Conservation (phyloP, 2,329 filamentous ascomycete genomes). For the Ophiocordyceps camponoti-floridani region DNA sequence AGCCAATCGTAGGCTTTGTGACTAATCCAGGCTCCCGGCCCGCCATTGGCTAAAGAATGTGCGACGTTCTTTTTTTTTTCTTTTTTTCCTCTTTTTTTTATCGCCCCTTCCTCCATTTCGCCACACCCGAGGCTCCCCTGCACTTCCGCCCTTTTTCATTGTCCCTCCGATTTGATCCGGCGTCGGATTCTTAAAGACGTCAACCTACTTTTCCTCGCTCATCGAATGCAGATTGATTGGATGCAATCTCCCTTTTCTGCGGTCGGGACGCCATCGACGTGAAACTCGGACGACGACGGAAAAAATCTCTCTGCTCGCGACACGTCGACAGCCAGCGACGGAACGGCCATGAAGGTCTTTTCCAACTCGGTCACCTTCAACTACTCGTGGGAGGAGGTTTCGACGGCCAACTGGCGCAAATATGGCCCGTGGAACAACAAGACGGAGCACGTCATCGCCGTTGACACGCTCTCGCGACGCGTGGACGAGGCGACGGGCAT, state of each 20-base stretch:
- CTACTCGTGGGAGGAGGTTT: conserved; percentile 98
- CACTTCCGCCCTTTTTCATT: neutral
- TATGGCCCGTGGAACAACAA: conserved; percentile 99
- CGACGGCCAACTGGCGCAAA: conserved; percentile 94
- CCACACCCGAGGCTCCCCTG: neutral
- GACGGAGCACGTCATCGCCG: conserved; percentile 87
- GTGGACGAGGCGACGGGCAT: conserved; percentile 40
- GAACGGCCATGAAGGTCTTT: conserved; percentile 73
- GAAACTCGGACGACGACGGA: too few species aligned
- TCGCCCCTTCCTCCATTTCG: neutral
- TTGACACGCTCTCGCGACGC: conserved; percentile 70
- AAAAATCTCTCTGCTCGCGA: too few species aligned
- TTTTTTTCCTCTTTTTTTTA: neutral
- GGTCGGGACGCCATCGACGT: neutral
- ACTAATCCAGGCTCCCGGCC: neutral
- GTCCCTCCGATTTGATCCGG: neutral
- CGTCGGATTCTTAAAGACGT: neutral
- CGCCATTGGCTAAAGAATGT: neutral
- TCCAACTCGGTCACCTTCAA: conserved; percentile 78
- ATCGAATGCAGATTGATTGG: neutral
- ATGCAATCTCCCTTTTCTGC: neutral
- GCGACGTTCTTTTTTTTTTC: neutral
- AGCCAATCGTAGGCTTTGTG: neutral
- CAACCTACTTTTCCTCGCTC: neutral
- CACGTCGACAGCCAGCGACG: neutral